Conservation (phyloP, 179 eudicot species). For the Sideroxylon spinosum region DNA sequence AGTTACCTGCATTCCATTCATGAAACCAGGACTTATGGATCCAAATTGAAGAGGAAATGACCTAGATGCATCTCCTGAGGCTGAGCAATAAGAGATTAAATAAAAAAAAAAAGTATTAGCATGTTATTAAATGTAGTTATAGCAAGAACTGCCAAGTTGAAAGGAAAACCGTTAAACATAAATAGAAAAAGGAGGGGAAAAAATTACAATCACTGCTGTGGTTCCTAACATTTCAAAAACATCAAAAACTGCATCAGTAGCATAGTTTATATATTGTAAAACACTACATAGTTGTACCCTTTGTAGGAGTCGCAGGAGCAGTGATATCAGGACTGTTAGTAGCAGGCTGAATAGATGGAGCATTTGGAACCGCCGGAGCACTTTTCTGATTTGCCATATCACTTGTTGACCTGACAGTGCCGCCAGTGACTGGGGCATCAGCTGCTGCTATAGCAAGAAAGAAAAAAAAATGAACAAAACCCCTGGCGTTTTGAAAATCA, state of each 20-base stretch:
- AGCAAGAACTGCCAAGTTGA: not conserved
- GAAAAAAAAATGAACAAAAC: too few species aligned
- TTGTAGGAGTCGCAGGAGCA: conserved; percentile 47
- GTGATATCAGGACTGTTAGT: conserved; percentile 38
- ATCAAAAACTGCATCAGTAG: not conserved
- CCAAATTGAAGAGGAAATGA: conserved; percentile 86
- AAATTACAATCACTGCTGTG: not conserved
- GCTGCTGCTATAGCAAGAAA: too few species aligned
- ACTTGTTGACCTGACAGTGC: not conserved
- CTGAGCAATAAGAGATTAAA: conserved; percentile 14
- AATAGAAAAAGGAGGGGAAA: not conserved
- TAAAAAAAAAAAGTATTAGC: not conserved
- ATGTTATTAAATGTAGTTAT: not conserved
- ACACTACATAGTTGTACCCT: conserved; percentile 37
- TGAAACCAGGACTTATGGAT: conserved; percentile 67
- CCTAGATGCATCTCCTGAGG: conserved; percentile 55
- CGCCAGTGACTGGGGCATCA: too few species aligned
- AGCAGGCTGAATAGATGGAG: conserved; percentile 38
- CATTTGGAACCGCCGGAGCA: conserved; percentile 42
- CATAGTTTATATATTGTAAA: not conserved
- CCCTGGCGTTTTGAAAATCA: too few species aligned
- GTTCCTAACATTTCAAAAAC: not conserved
- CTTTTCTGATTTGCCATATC: conserved; percentile 41
- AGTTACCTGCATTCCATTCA: conserved; percentile 80
- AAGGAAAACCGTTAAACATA: not conserved